Evolutionary conservation across 108 stramenopile species (phyloP).

Genomic region (Fistulifera pelliculosa): DNA sequence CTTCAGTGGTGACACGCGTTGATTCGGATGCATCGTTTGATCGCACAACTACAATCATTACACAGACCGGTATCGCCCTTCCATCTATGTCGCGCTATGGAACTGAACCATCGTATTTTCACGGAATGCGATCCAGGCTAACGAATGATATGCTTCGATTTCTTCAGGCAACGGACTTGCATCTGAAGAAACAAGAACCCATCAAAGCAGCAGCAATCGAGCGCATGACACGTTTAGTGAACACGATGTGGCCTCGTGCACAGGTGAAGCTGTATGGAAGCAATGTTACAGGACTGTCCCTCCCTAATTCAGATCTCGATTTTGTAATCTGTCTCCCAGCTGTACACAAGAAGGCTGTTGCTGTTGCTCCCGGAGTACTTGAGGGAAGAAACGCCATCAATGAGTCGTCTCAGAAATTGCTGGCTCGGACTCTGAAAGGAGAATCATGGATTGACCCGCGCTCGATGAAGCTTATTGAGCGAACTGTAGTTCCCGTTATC

Average conservation of each 20-base stretch:
- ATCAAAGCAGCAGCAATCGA: constrained; percentile 40
- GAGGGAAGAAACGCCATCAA: constrained; percentile 94
- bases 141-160: constrained; percentile 53
- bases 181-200: constrained; percentile 47
- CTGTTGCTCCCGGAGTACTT: constrained; percentile 82
- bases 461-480: constrained; percentile 76
- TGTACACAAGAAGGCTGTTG: constrained; percentile 85
- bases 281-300: constrained; percentile 74
- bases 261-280: constrained; percentile 82
- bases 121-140: constrained; percentile 61
- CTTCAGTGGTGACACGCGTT: constrained; percentile 46
- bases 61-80: constrained; percentile 7
- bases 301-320: constrained; percentile 91
- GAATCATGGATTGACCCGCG: constrained; percentile 81
- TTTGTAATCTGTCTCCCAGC: constrained; percentile 90
- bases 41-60: constrained; percentile 14
- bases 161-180: constrained; percentile 28
- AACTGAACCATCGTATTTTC: neutral
- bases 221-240: constrained; percentile 55
- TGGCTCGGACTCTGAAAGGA: constrained; percentile 81
- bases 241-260: constrained; percentile 72
- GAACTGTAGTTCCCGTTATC: constrained; percentile 75
- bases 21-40: constrained; percentile 65
- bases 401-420: constrained; percentile 82
- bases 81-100: neutral